Evolutionary conservation across 2,329 filamentous ascomycete genomes (phyloP), one percentile per base, ranked within the genome.

Genomic region (Hortaea sp.): DNA sequence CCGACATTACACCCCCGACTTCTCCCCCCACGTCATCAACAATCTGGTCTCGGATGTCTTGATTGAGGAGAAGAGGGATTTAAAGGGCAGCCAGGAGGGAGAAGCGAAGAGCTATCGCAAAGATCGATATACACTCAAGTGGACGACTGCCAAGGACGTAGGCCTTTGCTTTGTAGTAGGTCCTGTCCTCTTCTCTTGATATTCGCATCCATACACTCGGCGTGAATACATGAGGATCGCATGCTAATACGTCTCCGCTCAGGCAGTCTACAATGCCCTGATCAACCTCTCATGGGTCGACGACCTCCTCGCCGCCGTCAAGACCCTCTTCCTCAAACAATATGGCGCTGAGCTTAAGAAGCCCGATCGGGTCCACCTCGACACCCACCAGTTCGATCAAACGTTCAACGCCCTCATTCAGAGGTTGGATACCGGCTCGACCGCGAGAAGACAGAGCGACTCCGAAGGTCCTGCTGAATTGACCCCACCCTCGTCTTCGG

Each of bases 241-340:
- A 20, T 20, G 20, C 20, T 20, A 20, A 20, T 4, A 20, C 4
- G 20, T 29, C 20, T 20, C 20, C 20, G 20, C 20, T 20, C 60
- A 95, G 88, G 92, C 90, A 54, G 92, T 98, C 53, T 98, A 98
- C 67, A 86, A 94, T 63, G 95, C 89, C 35, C 79, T 98, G 30
- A 77, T 98, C 29, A 89, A 95, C 66, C 78, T 98, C 6, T 89
- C 86, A 9, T 98, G 94, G 92, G 87, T 97, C 54, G 92, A 98
- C 67, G 88, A 92, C 65, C 82, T 98, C 41, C 81, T 98, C 55
- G 90, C 95, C 62, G 94, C 97, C 60, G 88, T 97, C 59, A 87
- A 84, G 64, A 88, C 85, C 7, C 82, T 98, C 31, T 98, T 97
- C 62, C 77, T 92, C 55, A 85, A 88, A 54, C 76, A 95, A 29